Evolutionary conservation across 805 yeast genomes (phyloP), one percentile per base, ranked within the genome.

Genomic region (Saturnispora serradocipensis): DNA sequence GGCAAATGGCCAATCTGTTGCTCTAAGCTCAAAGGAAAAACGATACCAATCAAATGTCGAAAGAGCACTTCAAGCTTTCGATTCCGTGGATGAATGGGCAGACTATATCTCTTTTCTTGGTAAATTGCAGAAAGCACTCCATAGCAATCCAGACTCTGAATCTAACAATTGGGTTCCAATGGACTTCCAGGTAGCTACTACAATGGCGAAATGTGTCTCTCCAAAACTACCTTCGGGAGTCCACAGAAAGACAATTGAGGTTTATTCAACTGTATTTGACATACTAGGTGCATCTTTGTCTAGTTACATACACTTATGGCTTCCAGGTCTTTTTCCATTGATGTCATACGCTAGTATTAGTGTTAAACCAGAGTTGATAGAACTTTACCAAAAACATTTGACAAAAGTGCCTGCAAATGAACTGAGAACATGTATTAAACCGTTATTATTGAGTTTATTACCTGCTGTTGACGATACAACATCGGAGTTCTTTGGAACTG

Each of bases 401-500:
- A 69, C 86, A 7, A 72, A 69, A 36, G 59, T 86, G 3, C 77
- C 84, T 3, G 61, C 80, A 2, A 52, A 57, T 0, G 66, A 73
- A 0, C 66, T 90, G 51, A 73, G 80, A 50, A 67, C 76, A 24
- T 65, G 88, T 16, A 69, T 86, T 34, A 81, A 79, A 52, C 89
- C 97, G 0, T 60, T 91, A 7, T 66, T 91, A 5, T 72, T 89
- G 47, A 78, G 91, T 54, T 72, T 90, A 34, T 67, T 91, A 3
- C 89, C 96, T 0, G 96, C 96, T 0, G 76, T 93, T 48, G 99
- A 93, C 59, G 98, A 93, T 59, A 96, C 90, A 57, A 80, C 90
- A 40, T 81, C 90, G 20, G 99, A 93, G 60, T 82, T 82, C 32
- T 91, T 85, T 61, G 73, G 72, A 13, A 76, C 82, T 2, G 76